Evolutionary conservation across 805 yeast genomes (phyloP), one percentile per base, ranked within the genome.

Genomic region (Saturnispora galanensis): DNA sequence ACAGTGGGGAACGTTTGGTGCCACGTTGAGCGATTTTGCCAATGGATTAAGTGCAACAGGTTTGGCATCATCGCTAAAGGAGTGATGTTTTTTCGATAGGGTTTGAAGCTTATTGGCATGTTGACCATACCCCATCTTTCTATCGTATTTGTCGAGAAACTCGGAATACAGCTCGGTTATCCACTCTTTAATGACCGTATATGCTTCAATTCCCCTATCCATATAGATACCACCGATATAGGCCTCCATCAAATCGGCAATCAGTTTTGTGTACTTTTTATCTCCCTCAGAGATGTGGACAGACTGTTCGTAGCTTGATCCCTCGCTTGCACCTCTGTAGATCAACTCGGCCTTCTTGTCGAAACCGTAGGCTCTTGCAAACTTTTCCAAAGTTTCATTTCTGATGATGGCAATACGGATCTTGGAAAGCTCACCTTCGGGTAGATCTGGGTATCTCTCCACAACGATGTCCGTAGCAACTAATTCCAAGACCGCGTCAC

Each of bases 171-270:
- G 32, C n/a, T 48, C 41, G 5, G 59, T 54, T 26, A 84, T 57
- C 90, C 90, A 84, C 10, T 66, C 60, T 50, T 71, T 71, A 6
- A 83, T 71, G 17, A 62, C 69, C 2, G 65, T 58, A 9, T 44
- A 48, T 9, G 49, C 55, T 6, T 42, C 39, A 11, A 41, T 42
- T 3, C 47, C 47, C 11, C 55, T 44, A 50, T 84, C 94, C 17
- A 76, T 67, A 7, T 73, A 72, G 30, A 90, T 62, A 0, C 94
- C 98, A 6, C 96, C 97, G 38, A 93, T 71, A 53, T 90, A 90
- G 0, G 97, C 96, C 63, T 93, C 98, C 58, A 90, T 85, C 0
- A 84, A 78, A 68, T 90, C 98, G 0, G 97, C 96, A 56, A 73
- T 74, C 4, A 38, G 26, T 12, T 35, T 39, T 2, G 45, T 21